Conservation (phyloP, 2,329 filamentous ascomycete species). For the Pseudomassariella vexata region DNA sequence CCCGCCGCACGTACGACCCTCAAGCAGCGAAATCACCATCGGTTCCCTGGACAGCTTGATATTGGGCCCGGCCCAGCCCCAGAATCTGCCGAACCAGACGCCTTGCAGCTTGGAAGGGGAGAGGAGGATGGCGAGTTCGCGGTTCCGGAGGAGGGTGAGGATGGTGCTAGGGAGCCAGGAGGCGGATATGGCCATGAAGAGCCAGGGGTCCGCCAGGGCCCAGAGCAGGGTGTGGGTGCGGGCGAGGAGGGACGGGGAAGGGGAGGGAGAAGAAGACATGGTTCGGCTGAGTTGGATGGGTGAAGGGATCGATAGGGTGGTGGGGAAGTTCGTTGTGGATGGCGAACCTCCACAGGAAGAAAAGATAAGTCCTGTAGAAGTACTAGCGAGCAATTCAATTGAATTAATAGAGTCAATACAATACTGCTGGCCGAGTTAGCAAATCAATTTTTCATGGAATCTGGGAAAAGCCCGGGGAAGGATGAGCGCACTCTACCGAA, state of each 20-base stretch:
- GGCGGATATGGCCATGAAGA: constrained; percentile 44
- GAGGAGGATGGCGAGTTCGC: constrained; percentile 31
- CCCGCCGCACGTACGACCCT: constrained; percentile 39
- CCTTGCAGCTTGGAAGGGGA: constrained; percentile 34
- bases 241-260: constrained; percentile 1
- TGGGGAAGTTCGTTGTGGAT: too few relatives aligned
- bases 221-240: neutral
- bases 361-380: too few relatives aligned
- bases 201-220: constrained; percentile 25
- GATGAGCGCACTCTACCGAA: too few relatives aligned
- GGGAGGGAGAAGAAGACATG: neutral
- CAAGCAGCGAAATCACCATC: constrained; percentile 47
- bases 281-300: too few relatives aligned
- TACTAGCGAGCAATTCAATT: too few relatives aligned
- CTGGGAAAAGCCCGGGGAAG: too few relatives aligned
- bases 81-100: constrained; percentile 58
- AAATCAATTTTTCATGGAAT: too few relatives aligned
- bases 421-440: too few relatives aligned
- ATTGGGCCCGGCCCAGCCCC: constrained; percentile 46
- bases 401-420: too few relatives aligned
- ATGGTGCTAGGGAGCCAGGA: constrained; percentile 48
- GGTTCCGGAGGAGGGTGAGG: constrained; percentile 28
- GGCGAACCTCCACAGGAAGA: too few relatives aligned
- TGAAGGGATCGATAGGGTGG: too few relatives aligned
- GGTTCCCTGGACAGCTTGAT: constrained; percentile 35